Conservation (phyloP, 257 asterid genomes). For the Solanum raphanifolium region DNA sequence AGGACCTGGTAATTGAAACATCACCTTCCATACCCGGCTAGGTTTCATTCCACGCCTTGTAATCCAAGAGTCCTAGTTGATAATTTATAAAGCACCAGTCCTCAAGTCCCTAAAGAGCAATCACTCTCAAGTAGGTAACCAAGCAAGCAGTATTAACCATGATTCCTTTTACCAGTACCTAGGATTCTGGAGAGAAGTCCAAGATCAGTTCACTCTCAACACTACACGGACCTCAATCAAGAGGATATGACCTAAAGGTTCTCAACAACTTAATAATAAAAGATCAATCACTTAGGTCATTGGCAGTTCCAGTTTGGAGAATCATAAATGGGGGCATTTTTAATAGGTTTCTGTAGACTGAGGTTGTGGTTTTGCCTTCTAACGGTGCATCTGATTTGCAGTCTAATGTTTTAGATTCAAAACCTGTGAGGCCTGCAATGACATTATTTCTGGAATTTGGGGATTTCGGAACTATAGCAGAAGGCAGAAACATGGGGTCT, state of each 20-base stretch:
- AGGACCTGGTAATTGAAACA: neutral
- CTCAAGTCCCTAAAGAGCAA: neutral
- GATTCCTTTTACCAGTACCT: neutral
- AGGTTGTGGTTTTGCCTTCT: neutral
- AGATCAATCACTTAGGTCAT: neutral
- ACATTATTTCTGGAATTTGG: neutral
- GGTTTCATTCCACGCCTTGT: neutral
- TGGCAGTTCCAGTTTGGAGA: neutral
- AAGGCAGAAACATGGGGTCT: neutral
- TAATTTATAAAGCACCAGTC: neutral
- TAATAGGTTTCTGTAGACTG: neutral
- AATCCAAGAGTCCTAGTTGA: neutral
- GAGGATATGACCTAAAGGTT: neutral
- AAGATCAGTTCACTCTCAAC: neutral
- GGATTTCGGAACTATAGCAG: neutral
- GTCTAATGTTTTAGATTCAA: neutral
- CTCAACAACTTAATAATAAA: neutral
- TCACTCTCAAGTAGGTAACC: neutral
- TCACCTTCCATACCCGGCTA: neutral
- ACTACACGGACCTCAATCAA: neutral
- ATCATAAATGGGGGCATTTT: neutral
- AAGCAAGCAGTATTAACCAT: neutral
- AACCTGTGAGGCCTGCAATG: neutral
- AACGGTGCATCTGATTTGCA: neutral
- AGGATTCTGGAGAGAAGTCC: neutral